phyloP scores from a whole-genome alignment of 2,329 filamentous ascomycete genomes.

The Colletotrichum camelliae region DNA sequence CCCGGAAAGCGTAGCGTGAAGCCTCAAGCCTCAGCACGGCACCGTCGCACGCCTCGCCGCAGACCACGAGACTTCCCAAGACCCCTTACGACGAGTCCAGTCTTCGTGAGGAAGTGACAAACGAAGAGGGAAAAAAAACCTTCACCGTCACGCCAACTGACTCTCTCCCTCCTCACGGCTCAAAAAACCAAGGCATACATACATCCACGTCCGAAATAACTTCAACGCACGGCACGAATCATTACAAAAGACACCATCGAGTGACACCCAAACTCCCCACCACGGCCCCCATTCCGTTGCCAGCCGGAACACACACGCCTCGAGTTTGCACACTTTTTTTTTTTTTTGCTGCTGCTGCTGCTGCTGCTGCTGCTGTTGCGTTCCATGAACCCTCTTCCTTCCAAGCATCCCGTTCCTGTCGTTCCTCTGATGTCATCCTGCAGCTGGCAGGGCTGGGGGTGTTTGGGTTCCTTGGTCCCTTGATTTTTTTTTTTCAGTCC shows the following conservation, averaged over 20 bases:
- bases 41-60: neutral
- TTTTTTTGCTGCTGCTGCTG: neutral
- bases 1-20: neutral
- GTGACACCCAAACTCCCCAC: neutral
- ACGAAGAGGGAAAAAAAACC: neutral
- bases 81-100: neutral
- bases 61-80: neutral
- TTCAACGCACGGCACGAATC: neutral
- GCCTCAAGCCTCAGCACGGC: neutral
- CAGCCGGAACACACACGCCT: neutral
- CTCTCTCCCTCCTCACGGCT: neutral
- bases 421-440: constrained; percentile 20
- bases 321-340: neutral
- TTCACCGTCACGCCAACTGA: neutral
- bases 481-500: neutral
- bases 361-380: too few relatives aligned
- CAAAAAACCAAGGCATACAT: neutral
- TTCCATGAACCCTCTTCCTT: neutral
- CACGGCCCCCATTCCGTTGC: neutral
- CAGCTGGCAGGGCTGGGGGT: constrained; percentile 7
- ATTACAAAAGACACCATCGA: neutral
- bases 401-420: neutral
- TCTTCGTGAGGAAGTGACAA: neutral
- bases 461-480: constrained; percentile 10
- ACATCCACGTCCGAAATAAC: neutral